Conservation (phyloP, 2,329 filamentous ascomycete genomes). For the Macrophomina tecta region DNA sequence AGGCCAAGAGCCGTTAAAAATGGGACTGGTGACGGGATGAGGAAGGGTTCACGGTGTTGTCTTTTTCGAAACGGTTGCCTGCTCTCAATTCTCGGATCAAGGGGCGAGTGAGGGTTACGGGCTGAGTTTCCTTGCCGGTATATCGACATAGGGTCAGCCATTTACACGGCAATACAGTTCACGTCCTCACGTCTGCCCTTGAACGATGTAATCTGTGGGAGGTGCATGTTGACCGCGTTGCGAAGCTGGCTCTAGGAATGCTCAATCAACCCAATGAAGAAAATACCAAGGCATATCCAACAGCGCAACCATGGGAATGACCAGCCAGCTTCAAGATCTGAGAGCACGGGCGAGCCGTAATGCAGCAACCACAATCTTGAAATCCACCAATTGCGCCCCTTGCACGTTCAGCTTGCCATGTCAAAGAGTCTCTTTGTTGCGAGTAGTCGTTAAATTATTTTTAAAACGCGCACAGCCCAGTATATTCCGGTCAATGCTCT, state of each 20-base stretch:
- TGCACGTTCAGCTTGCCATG: background rate
- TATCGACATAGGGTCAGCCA: constrained; percentile 28
- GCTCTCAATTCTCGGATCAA: constrained; percentile 26
- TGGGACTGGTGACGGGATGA: constrained; percentile 13
- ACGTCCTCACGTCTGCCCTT: constrained; percentile 27
- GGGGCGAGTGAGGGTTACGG: constrained; percentile 17
- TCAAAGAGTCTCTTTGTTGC: background rate
- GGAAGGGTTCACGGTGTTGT: constrained; percentile 28
- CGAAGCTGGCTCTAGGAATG: constrained; percentile 11
- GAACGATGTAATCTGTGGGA: background rate
- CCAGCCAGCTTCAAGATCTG: background rate
- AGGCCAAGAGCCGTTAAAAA: constrained; percentile 82
- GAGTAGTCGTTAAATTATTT: background rate
- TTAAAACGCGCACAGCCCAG: background rate
- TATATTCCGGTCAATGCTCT: background rate
- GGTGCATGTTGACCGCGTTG: background rate
- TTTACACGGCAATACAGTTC: constrained; percentile 29
- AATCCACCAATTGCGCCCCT: background rate
- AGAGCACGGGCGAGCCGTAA: background rate
- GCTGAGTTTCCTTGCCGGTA: constrained; percentile 28
- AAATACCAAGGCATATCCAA: constrained; percentile 13
- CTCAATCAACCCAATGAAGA: background rate
- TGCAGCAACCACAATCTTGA: background rate
- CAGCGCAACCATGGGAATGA: background rate
- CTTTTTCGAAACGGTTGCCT: constrained; percentile 28